Conservation (phyloP, 2,329 filamentous ascomycete species). For the Nigrograna mackinnonii region DNA sequence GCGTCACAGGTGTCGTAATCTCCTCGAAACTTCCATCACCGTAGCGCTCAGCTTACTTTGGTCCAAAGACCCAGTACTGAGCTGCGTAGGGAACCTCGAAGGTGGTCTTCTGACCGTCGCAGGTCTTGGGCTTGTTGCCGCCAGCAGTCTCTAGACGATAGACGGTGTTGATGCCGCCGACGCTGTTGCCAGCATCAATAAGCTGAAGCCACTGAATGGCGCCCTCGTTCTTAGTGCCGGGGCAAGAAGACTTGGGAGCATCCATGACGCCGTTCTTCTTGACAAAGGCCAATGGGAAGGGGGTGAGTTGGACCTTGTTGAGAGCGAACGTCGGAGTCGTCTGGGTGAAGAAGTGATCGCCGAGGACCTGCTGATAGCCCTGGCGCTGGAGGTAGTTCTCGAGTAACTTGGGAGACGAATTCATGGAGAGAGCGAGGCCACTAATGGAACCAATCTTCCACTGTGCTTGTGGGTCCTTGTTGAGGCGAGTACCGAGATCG, state of each 20-base stretch:
- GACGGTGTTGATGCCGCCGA: slow-evolving; percentile 47
- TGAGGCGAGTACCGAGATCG: slow-evolving; percentile 36
- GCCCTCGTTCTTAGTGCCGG: slow-evolving; percentile 38
- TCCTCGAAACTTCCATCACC: slow-evolving; percentile 12
- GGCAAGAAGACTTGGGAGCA: slow-evolving; percentile 53
- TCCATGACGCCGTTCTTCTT: slow-evolving; percentile 54
- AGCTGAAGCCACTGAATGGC: slow-evolving; percentile 54
- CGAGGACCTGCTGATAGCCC: slow-evolving; percentile 50
- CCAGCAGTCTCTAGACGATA: slow-evolving; percentile 55
- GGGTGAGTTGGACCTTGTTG: slow-evolving; percentile 41
- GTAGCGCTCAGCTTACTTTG: no score
- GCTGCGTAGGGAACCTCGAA: slow-evolving; percentile 51
- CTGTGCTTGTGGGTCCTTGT: slow-evolving; percentile 27
- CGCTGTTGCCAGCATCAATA: slow-evolving; percentile 38
- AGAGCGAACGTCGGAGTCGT: slow-evolving; percentile 65
- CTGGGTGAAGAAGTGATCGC: slow-evolving; percentile 68
- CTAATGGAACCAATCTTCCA: slow-evolving; percentile 37
- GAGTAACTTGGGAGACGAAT: slow-evolving; percentile 19
- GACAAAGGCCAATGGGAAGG: slow-evolving; percentile 44
- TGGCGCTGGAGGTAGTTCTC: slow-evolving; percentile 27
- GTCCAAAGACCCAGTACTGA: slow-evolving; percentile 52
- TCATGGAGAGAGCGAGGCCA: slow-evolving; percentile 34
- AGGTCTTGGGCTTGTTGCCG: slow-evolving; percentile 45
- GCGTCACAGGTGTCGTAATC: slow-evolving; percentile 8
- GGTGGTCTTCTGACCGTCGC: slow-evolving; percentile 32